Percentiles rank a stretch among this genome's conserved stretches.
phyloP scores from a whole-genome alignment of 176 grass and related monocot genomes.

The Aegilops longissima region DNA sequence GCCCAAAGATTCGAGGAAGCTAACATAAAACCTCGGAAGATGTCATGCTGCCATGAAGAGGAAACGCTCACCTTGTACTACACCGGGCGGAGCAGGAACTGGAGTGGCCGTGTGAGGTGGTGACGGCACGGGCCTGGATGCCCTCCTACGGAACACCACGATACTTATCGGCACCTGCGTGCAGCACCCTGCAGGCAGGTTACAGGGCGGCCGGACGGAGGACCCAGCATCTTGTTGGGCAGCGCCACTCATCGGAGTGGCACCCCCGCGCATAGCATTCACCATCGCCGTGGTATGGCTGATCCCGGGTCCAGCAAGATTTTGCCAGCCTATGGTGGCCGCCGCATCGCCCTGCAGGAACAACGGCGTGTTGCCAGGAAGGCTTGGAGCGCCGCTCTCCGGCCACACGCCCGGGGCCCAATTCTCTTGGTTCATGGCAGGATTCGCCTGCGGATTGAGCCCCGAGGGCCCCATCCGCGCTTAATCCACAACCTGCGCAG shows the following conservation, averaged over 20 bases:
- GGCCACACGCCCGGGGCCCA: conserved; percentile 7
- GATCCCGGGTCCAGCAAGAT: not conserved
- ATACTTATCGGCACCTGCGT: conserved; percentile 54
- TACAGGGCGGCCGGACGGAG: conserved; percentile 18
- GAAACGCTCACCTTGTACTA: conserved; percentile 28
- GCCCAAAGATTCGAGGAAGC: not conserved
- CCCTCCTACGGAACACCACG: conserved; percentile 41
- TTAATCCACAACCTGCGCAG: conserved; percentile 23
- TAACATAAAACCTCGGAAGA: not conserved
- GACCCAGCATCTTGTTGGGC: conserved; percentile 17
- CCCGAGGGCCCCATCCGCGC: conserved; percentile 19
- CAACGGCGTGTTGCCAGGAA: not conserved
- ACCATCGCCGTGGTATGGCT: not conserved
- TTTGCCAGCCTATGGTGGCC: conserved; percentile 9
- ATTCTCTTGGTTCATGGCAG: conserved; percentile 8
- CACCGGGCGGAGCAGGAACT: conserved; percentile 24
- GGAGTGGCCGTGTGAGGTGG: not conserved
- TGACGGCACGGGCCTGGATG: not conserved
- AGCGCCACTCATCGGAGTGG: not conserved
- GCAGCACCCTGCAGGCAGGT: conserved; percentile 34
- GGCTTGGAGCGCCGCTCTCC: conserved; percentile 16
- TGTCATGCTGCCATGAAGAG: conserved; percentile 17
- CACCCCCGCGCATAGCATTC: conserved; percentile 18
- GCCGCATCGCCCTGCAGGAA: conserved; percentile 2
- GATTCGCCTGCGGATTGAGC: conserved; percentile 19